A percentile compares a stretch with the other conserved stretches of the same genome.
These are phyloP conservation scores for Nicotiana undulata DNA, from an alignment of 257 asterid genomes.

Conservation along the genomic window DNA sequence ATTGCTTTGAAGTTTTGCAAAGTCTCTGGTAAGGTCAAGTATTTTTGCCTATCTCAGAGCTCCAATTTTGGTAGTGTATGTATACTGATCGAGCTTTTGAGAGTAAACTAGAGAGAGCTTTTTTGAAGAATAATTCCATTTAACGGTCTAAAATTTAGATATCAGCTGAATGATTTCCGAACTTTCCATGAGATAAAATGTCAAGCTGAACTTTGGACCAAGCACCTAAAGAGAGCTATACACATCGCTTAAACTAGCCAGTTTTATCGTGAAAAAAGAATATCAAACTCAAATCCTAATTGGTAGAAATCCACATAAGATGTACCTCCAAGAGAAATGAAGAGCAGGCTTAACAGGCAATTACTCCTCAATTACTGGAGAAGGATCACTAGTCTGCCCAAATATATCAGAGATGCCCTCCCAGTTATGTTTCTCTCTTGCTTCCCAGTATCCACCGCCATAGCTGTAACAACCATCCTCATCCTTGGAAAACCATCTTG, in stretches of 20 bases:
- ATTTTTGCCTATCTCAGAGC: too few species aligned
- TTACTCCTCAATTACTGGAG: slow-evolving; percentile 7
- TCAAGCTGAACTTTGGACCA: neutral
- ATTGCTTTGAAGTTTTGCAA: too few species aligned
- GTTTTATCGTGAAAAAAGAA: neutral
- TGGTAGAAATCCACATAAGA: neutral
- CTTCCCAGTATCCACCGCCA: slow-evolving; percentile 88
- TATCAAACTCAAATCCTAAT: neutral
- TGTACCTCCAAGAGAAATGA: neutral
- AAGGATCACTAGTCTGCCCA: slow-evolving; percentile 46
- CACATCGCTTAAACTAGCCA: neutral
- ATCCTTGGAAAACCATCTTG: slow-evolving; percentile 85
- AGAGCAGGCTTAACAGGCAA: neutral
- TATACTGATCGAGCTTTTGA: neutral
- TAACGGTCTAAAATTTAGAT: neutral
- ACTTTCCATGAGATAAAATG: neutral
- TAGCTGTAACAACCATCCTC: slow-evolving; percentile 76
- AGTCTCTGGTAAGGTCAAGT: too few species aligned
- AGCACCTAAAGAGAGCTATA: neutral
- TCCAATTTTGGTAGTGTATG: too few species aligned
- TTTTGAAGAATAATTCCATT: neutral
- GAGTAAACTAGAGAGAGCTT: neutral
- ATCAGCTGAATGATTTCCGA: neutral
- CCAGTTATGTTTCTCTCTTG: slow-evolving; percentile 74
- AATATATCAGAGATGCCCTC: slow-evolving; percentile 72